Percentiles rank a stretch among this genome's conserved stretches.
Evolutionary conservation across 768 basidiomycete species (phyloP).

Genomic region (Amylocystis lapponica): DNA sequence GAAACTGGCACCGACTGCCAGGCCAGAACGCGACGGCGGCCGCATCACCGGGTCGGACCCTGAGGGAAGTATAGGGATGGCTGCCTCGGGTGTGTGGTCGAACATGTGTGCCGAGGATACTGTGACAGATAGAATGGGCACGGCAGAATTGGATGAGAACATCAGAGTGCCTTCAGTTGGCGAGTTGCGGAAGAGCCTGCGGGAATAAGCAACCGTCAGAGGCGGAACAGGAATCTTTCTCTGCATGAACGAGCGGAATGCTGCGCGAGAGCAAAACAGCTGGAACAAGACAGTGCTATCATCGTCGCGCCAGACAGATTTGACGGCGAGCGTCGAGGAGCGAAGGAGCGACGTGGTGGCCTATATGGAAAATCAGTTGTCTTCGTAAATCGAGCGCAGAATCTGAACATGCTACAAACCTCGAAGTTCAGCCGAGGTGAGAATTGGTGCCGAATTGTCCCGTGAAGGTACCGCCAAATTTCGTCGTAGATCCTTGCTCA

Average conservation of each 20-base stretch:
- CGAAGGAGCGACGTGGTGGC: constrained; percentile 31
- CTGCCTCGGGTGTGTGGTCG: constrained; percentile 25
- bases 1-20: constrained; percentile 40
- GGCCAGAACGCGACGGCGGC: constrained; percentile 45
- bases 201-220: constrained; percentile 38
- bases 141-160: constrained; percentile 31
- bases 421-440: constrained; percentile 52
- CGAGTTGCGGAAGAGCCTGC: constrained; percentile 46
- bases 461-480: constrained; percentile 28
- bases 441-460: constrained; percentile 76
- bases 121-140: constrained; percentile 38
- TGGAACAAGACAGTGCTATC: constrained; percentile 40
- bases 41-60: constrained; percentile 1
- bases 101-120: constrained; percentile 20
- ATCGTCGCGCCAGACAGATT: constrained; percentile 43
- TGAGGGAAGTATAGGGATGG: constrained; percentile 6
- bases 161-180: constrained; percentile 42
- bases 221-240: no score
- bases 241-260: no score
- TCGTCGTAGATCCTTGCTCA: constrained; percentile 2
- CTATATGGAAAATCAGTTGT: constrained; percentile 19
- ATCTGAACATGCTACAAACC: constrained; percentile 19
- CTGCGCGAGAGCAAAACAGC: constrained; percentile 28
- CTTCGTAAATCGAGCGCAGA: constrained; percentile 6
- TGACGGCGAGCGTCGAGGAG: constrained; percentile 28